These are phyloP conservation scores for Zychaea mexicana DNA, from an alignment of 371 early-diverging fungal species.

Conservation along the genomic window DNA sequence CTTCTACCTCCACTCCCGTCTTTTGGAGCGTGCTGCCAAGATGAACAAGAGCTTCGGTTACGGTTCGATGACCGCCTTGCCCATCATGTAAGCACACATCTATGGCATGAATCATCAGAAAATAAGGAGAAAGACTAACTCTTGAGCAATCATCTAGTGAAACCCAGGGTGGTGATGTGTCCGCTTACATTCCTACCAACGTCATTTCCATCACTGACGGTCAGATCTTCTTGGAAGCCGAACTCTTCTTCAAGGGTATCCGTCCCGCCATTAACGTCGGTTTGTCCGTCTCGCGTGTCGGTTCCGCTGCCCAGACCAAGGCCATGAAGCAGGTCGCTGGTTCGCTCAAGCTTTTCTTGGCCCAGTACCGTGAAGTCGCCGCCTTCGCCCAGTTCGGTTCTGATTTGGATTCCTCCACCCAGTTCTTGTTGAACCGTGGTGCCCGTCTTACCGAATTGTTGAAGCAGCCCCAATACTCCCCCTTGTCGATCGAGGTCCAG, in stretches of 20 bases:
- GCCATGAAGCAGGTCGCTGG: constrained; percentile 99
- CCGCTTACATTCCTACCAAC: constrained; percentile 98
- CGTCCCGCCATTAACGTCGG: constrained; percentile 98
- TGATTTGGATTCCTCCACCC: constrained; percentile 96
- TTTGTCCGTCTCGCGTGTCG: constrained; percentile 97
- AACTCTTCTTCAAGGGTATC: constrained; percentile 97
- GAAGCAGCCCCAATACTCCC: constrained; percentile 93
- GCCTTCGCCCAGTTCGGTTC: constrained; percentile 98
- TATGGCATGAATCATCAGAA: neutral
- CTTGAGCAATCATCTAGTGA: constrained; percentile 92
- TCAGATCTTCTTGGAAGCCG: constrained; percentile 90
- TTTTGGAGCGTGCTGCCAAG: constrained; percentile 96
- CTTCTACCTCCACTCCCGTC: constrained; percentile 96
- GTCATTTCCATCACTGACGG: constrained; percentile 98
- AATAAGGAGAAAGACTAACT: constrained; percentile 45
- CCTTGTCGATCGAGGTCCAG: constrained; percentile 91
- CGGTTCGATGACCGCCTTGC: constrained; percentile 93
- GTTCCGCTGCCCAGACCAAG: constrained; percentile 97
- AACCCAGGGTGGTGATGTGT: constrained; percentile 98
- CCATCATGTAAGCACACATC: constrained; percentile 66
- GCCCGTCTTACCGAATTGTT: constrained; percentile 95
- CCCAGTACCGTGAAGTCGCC: constrained; percentile 98
- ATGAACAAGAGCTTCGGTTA: constrained; percentile 90
- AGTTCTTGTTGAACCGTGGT: constrained; percentile 97
- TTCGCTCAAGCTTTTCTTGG: constrained; percentile 96